These are phyloP conservation scores for Ceratocystis alfenasii DNA, from an alignment of 2,329 filamentous ascomycete species.

Conservation along the genomic window DNA sequence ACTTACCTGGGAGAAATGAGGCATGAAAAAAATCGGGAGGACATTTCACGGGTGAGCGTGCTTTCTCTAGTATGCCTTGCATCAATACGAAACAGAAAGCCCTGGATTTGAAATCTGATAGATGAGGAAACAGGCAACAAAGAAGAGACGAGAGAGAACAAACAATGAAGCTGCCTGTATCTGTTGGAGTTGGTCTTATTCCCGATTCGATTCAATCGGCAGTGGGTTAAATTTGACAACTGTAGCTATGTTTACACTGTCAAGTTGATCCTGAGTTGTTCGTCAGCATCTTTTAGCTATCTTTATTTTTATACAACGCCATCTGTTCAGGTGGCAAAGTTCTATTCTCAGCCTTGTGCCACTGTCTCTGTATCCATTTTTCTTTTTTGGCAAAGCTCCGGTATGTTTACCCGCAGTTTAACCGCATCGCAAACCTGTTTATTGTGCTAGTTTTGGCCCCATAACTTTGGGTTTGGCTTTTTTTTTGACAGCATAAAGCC, in stretches of 20 bases:
- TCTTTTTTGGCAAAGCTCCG: neutral
- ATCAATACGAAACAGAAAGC: neutral
- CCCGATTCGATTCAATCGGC: no score
- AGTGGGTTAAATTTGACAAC: neutral
- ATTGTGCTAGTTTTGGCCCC: neutral
- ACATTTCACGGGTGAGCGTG: neutral
- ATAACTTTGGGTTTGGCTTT: neutral
- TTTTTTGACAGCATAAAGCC: neutral
- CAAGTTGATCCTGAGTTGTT: neutral
- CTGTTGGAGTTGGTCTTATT: neutral
- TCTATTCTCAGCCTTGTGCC: slow-evolving; percentile 10
- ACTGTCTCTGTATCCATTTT: neutral
- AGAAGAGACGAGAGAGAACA: neutral
- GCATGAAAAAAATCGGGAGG: slow-evolving; percentile 1
- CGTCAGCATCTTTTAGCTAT: neutral
- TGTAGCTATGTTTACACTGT: neutral
- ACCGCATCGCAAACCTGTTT: neutral
- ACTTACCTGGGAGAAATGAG: neutral
- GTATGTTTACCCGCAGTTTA: neutral
- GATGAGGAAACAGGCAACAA: neutral
- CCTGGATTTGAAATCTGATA: neutral
- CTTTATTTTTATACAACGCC: neutral
- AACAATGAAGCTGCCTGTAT: neutral
- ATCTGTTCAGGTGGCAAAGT: neutral
- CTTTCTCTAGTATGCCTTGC: neutral